Base-by-base conservation (phyloP, 176 grass and related monocot species). In the Puccinellia tenuiflora region DNA sequence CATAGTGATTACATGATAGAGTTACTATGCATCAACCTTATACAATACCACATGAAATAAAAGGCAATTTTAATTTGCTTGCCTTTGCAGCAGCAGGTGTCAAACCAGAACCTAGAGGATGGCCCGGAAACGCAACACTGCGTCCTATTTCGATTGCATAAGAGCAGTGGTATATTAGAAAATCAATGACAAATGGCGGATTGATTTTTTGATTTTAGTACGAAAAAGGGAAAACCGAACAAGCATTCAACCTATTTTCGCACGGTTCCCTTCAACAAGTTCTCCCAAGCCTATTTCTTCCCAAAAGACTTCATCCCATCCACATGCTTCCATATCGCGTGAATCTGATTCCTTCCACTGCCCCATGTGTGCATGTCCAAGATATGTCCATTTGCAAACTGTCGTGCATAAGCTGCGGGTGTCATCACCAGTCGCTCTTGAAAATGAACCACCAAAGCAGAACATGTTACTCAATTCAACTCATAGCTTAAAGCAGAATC, bases 261-360 rank as follows among this genome's bases (percentile, higher is more conserved):
- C 85, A 85, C 85, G 86, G 77, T 93, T 90, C 39, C 92, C 92
- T 75, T 95, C 68, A 25, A 93, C 82, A 74, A 98, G 92, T 42
- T 98, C 92, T 81, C 78, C 87, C 64, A 98, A 84, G 45, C 92
- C 96, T 60, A 98, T 95, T 91, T 98, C 96, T 87, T 98, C 92
- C 92, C 91, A 98, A 78, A 98, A 98, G 4, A 83, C 91, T 53
- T 93, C 91, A 76, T 98, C 96, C 96, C 96, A 98, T 83, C 96
- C 96, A 81, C 90, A 95, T 45, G 96, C 91, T 83, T 98, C 83
- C 92, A 95, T 98, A 83, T 89, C 89, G 78, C 73, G 67, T 26
- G 90, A 92, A 88, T 95, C 85, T 14, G 52, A 85, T 83, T 96
- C 94, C 83, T 25, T 93, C 85, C 83, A 88, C 57, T 83, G 73